Conservation (phyloP, 352 stramenopile species). For the Globisporangium alternatum region DNA sequence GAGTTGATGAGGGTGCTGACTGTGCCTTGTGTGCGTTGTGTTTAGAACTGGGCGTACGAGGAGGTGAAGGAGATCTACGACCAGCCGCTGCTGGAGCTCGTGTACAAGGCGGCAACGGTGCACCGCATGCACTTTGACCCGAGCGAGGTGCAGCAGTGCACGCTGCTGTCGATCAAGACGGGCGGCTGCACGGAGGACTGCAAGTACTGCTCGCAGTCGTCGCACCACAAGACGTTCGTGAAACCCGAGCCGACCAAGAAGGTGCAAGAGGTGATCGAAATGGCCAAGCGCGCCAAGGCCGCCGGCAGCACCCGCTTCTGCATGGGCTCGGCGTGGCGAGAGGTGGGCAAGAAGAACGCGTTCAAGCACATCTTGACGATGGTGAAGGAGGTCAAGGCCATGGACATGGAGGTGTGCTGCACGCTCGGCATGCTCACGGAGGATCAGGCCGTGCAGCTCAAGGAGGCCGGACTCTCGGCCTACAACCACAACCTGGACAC, state of each 20-base stretch:
- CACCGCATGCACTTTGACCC: slow-evolving; percentile 98
- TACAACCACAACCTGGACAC: slow-evolving; percentile 99
- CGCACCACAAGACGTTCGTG: slow-evolving; percentile 97
- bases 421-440: slow-evolving; percentile 96
- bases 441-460: slow-evolving; percentile 95
- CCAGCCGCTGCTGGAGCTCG: slow-evolving; percentile 95
- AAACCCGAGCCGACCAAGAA: slow-evolving; percentile 97
- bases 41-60: slow-evolving; percentile 92
- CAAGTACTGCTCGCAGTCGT: slow-evolving; percentile 97
- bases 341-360: slow-evolving; percentile 98
- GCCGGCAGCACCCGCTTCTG: slow-evolving; percentile 97
- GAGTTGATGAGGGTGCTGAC: background rate
- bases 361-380: slow-evolving; percentile 98
- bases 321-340: slow-evolving; percentile 97
- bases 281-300: slow-evolving; percentile 93
- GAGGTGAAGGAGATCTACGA: slow-evolving; percentile 95
- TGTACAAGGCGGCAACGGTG: slow-evolving; percentile 95
- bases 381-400: slow-evolving; percentile 90
- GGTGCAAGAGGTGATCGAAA: slow-evolving; percentile 95
- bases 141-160: slow-evolving; percentile 97
- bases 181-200: slow-evolving; percentile 93
- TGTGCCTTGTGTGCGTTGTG: background rate
- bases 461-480: slow-evolving; percentile 95
- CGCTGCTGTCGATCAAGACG: slow-evolving; percentile 97
- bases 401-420: slow-evolving; percentile 95